Percentiles rank a stretch among this genome's conserved stretches.
These are phyloP conservation scores for Senna siamea DNA, from an alignment of 306 rosid genomes.

Conservation along the genomic window DNA sequence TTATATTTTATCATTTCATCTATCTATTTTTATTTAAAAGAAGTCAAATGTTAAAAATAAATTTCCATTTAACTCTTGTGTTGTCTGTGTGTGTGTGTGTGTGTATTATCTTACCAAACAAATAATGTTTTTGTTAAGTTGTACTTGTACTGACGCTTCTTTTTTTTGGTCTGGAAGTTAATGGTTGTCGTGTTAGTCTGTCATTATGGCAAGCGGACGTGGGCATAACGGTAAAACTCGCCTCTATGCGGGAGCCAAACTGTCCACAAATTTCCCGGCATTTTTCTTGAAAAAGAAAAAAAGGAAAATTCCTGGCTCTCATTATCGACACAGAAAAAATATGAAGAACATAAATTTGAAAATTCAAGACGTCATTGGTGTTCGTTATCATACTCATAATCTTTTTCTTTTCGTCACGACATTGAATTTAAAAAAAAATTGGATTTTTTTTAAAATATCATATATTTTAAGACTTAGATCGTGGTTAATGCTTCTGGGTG, in stretches of 20 bases:
- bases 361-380: slow-evolving; percentile 28
- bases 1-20: too few species aligned
- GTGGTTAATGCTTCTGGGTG: neutral
- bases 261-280: slow-evolving; percentile 41
- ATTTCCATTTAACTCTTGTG: too few species aligned
- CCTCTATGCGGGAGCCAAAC: slow-evolving; percentile 3
- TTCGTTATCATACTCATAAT: slow-evolving; percentile 25
- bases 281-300: neutral
- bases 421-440: neutral
- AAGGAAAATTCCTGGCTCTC: slow-evolving; percentile 5
- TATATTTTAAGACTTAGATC: neutral
- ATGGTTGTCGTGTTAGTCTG: neutral
- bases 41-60: too few species aligned
- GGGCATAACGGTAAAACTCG: slow-evolving; percentile 6
- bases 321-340: neutral
- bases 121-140: too few species aligned
- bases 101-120: too few species aligned
- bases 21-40: too few species aligned
- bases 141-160: too few species aligned
- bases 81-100: too few species aligned
- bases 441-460: too few species aligned
- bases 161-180: too few species aligned
- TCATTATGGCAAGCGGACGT: neutral
- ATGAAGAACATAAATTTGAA: neutral
- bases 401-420: slow-evolving; percentile 41